Percentiles rank a stretch among this genome's conserved stretches.
Evolutionary conservation across 495 filamentous ascomycete species (phyloP).

Genomic region (Penicillium simplicissimum): DNA sequence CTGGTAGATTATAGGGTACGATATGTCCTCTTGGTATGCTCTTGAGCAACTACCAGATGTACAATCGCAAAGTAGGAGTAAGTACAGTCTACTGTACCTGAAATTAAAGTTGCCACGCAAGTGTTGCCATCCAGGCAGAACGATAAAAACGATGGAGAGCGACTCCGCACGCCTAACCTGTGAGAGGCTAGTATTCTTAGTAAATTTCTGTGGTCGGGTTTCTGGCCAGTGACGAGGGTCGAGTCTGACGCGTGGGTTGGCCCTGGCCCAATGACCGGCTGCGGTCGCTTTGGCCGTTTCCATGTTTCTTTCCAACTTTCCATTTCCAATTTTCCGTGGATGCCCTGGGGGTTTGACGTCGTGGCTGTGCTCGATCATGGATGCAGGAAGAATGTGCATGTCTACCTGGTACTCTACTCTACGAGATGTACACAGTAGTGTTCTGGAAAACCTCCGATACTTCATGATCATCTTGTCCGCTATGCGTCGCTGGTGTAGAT

Average conservation of each 20-base stretch:
- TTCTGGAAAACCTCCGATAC: no score
- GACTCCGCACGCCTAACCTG: background rate
- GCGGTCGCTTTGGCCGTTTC: background rate
- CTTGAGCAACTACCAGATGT: no score
- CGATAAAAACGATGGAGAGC: background rate
- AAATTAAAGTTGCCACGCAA: background rate
- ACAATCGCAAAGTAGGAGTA: no score
- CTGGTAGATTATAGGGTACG: no score
- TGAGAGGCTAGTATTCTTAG: constrained; percentile 3
- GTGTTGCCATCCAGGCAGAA: background rate
- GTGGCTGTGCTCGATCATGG: constrained; percentile 2
- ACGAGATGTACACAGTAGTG: no score
- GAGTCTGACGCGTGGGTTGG: background rate
- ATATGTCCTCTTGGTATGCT: no score
- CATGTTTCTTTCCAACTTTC: background rate
- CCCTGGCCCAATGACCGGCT: background rate
- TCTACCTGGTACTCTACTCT: background rate
- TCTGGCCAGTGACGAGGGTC: background rate
- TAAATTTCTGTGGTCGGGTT: background rate
- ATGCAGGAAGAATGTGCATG: background rate
- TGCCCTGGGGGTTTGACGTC: background rate
- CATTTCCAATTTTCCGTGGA: background rate
- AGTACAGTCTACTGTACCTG: background rate
- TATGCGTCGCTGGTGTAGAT: no score
- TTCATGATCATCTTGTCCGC: no score